phyloP scores from a whole-genome alignment of 768 basidiomycete species.

The Gymnopilus junonius region DNA sequence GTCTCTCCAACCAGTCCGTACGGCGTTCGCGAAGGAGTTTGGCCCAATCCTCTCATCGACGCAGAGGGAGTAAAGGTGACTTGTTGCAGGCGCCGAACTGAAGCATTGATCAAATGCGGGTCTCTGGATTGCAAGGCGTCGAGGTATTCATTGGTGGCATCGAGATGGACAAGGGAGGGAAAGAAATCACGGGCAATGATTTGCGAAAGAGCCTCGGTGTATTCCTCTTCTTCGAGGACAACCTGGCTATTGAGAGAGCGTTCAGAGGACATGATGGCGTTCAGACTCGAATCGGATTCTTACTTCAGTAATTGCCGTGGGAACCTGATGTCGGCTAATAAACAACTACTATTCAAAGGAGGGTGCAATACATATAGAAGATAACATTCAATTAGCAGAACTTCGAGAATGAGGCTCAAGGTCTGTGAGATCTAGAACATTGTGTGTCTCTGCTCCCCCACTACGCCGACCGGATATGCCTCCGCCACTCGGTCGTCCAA shows the following conservation, averaged over 20 bases:
- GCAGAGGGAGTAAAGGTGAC: constrained; percentile 55
- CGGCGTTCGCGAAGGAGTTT: constrained; percentile 69
- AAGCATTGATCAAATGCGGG: constrained; percentile 73
- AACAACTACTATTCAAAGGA: constrained; percentile 2
- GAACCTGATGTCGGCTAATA: not conserved
- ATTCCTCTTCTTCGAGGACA: constrained; percentile 92
- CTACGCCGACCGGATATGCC: constrained; percentile 30
- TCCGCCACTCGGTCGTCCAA: constrained; percentile 50
- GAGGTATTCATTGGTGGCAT: constrained; percentile 87
- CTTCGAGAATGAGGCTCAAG: constrained; percentile 34
- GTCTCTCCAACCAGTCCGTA: constrained; percentile 67
- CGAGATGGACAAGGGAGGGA: constrained; percentile 87
- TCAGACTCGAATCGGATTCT: not conserved
- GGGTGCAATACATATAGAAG: constrained; percentile 3
- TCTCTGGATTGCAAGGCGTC: constrained; percentile 80
- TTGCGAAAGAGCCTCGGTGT: constrained; percentile 84
- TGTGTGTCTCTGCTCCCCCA: constrained; percentile 23
- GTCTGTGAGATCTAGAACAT: constrained; percentile 33
- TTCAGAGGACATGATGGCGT: constrained; percentile 22
- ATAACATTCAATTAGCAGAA: constrained; percentile 5
- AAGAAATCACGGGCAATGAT: constrained; percentile 99
- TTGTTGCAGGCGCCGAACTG: constrained; percentile 75
- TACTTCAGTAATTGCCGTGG: constrained; percentile 11
- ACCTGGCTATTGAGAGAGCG: constrained; percentile 74
- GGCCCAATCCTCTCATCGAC: constrained; percentile 33